Conservation (phyloP, 164 flowering plant species). For the Chimonanthus salicifolius region DNA sequence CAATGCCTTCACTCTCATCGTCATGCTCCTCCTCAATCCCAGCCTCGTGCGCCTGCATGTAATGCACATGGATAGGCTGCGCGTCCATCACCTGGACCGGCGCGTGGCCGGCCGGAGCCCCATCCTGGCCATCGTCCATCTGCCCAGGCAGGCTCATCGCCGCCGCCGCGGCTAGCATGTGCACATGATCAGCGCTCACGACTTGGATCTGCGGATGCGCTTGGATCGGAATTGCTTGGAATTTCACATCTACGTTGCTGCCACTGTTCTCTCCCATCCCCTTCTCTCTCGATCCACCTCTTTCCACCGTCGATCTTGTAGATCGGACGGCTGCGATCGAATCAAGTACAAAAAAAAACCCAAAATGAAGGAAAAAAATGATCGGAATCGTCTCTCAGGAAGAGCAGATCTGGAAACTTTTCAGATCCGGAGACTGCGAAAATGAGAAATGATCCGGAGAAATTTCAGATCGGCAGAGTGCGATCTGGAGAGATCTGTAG, state of each 20-base stretch:
- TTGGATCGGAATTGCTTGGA: constrained; percentile 2
- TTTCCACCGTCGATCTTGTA: background rate
- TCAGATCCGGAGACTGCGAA: background rate
- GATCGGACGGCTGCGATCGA: constrained; percentile 3
- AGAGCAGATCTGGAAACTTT: background rate
- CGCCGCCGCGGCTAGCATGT: constrained; percentile 11
- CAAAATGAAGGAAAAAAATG: background rate
- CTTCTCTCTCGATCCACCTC: background rate
- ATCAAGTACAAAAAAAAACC: background rate
- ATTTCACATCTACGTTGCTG: constrained; percentile 9
- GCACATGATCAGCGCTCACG: constrained; percentile 11
- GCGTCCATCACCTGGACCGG: constrained; percentile 9
- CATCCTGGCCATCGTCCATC: constrained; percentile 9
- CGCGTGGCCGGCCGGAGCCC: constrained; percentile 3
- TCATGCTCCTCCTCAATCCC: constrained; percentile 11
- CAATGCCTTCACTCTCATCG: constrained; percentile 13
- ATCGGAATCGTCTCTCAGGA: too few species aligned
- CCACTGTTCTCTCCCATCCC: constrained; percentile 7
- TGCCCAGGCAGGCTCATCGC: constrained; percentile 19
- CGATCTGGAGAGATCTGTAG: background rate
- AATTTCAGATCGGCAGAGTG: background rate
- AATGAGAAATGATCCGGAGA: background rate
- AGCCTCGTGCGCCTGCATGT: constrained; percentile 10
- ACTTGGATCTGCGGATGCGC: background rate
- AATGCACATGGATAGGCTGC: constrained; percentile 15